These are phyloP conservation scores for Cercophora scortea DNA, from an alignment of 495 filamentous ascomycete genomes.

Conservation along the genomic window DNA sequence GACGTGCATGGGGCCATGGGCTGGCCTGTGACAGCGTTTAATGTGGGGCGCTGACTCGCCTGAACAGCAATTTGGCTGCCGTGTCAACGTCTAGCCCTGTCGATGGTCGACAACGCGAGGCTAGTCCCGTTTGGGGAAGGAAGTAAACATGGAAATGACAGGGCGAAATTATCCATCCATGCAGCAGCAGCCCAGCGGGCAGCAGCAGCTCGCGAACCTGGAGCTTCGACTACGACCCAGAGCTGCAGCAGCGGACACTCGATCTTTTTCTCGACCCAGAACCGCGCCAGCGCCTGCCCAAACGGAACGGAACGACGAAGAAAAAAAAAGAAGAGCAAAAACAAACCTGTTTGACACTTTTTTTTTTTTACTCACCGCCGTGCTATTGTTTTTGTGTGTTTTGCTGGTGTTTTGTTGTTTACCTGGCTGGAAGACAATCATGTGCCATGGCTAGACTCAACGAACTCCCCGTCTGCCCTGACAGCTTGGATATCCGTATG, in stretches of 20 bases:
- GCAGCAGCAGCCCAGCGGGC: no score
- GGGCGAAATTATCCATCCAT: conserved; percentile 13
- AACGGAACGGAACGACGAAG: no score
- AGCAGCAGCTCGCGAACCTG: no score
- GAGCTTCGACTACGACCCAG: no score
- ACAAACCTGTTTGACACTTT: no score
- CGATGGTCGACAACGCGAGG: conserved; percentile 1
- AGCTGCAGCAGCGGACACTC: no score
- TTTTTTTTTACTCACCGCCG: no score
- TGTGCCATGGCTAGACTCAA: conserved; percentile 83
- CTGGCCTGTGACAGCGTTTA: background rate
- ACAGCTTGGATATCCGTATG: conserved; percentile 72
- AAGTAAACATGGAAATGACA: conserved; percentile 26
- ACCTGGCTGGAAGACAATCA: background rate
- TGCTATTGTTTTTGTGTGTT: no score
- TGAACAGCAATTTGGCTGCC: conserved; percentile 2
- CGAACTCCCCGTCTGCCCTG: conserved; percentile 60
- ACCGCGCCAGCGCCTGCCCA: no score
- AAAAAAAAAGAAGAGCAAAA: no score
- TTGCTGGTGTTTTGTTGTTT: no score
- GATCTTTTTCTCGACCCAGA: no score
- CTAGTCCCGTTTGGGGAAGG: conserved; percentile 18
- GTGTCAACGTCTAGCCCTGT: background rate
- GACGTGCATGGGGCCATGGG: background rate
- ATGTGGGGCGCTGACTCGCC: background rate